Percentiles rank a stretch among this genome's conserved stretches.
These are phyloP conservation scores for Cladosporium sp. DNA, from an alignment of 2,329 filamentous ascomycete genomes.

Conservation along the genomic window DNA sequence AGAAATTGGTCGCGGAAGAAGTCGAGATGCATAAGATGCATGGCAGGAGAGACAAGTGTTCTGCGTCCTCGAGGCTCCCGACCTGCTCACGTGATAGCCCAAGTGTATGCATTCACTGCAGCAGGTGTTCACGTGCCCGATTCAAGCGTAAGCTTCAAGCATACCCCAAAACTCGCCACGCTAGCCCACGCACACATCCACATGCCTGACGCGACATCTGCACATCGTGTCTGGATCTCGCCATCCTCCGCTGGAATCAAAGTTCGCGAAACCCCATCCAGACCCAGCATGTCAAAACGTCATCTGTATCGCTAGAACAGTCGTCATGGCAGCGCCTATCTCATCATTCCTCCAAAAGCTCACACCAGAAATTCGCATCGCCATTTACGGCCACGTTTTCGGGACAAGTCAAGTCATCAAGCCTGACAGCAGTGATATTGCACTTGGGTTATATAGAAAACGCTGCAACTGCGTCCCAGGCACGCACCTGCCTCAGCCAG, in stretches of 20 bases:
- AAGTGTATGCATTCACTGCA: background rate
- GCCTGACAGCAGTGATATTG: background rate
- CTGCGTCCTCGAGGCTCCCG: too few species aligned
- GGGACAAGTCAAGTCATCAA: background rate
- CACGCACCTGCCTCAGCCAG: background rate
- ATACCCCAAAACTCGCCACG: too few species aligned
- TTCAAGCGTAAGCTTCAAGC: too few species aligned
- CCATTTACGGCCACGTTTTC: constrained; percentile 1
- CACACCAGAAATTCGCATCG: background rate
- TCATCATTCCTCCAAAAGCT: background rate
- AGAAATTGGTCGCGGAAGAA: background rate
- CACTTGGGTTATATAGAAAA: background rate
- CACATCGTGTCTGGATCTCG: too few species aligned
- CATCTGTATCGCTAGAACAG: background rate
- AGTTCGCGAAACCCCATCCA: background rate
- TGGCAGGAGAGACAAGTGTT: too few species aligned
- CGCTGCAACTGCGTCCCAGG: too few species aligned
- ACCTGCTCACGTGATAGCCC: too few species aligned
- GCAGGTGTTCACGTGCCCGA: background rate
- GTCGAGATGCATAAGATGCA: background rate
- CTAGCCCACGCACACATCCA: too few species aligned
- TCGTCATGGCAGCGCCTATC: background rate
- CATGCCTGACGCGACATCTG: too few species aligned
- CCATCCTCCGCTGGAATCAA: too few species aligned
- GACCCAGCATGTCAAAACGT: too few species aligned